Evolutionary conservation across 2,329 filamentous ascomycete genomes (phyloP).

Genomic region (Fusarium phyllophilum): DNA sequence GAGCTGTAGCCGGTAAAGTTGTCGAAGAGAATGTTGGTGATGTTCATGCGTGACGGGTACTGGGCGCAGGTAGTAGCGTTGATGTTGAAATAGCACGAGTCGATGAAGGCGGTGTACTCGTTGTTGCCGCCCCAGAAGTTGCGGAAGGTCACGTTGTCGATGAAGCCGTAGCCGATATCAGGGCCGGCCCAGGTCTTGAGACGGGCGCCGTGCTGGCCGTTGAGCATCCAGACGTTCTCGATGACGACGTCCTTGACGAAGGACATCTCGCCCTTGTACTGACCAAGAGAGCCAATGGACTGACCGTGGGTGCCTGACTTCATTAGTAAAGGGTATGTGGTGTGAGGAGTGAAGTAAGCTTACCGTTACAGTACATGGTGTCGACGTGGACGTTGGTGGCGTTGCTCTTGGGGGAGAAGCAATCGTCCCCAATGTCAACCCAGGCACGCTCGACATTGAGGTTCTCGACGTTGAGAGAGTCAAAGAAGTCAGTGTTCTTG

Average conservation of each 20-base stretch:
- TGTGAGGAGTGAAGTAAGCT: neutral
- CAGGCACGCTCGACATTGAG: conserved; percentile 37
- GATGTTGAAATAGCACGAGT: conserved; percentile 43
- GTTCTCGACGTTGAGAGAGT: conserved; percentile 36
- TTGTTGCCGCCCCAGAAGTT: conserved; percentile 42
- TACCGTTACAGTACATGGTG: conserved; percentile 42
- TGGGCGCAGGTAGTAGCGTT: conserved; percentile 23
- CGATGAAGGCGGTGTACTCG: conserved; percentile 39
- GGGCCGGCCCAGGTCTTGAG: conserved; percentile 42
- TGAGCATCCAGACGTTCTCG: conserved; percentile 43
- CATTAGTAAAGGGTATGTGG: neutral
- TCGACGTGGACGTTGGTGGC: conserved; percentile 37
- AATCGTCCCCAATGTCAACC: conserved; percentile 42
- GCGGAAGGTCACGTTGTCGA: conserved; percentile 42
- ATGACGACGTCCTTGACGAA: conserved; percentile 41
- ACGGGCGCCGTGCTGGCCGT: conserved; percentile 39
- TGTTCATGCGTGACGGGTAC: conserved; percentile 41
- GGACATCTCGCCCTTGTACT: conserved; percentile 38
- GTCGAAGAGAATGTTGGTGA: conserved; percentile 41
- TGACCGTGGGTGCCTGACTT: conserved; percentile 29
- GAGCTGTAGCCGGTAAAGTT: conserved; percentile 42
- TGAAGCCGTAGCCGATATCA: conserved; percentile 37
- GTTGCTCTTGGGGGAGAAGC: conserved; percentile 43
- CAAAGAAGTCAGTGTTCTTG: conserved; percentile 43
- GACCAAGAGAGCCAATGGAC: conserved; percentile 40